phyloP scores from a whole-genome alignment of 148 eudicot genomes.

The Polygonum aviculare region DNA sequence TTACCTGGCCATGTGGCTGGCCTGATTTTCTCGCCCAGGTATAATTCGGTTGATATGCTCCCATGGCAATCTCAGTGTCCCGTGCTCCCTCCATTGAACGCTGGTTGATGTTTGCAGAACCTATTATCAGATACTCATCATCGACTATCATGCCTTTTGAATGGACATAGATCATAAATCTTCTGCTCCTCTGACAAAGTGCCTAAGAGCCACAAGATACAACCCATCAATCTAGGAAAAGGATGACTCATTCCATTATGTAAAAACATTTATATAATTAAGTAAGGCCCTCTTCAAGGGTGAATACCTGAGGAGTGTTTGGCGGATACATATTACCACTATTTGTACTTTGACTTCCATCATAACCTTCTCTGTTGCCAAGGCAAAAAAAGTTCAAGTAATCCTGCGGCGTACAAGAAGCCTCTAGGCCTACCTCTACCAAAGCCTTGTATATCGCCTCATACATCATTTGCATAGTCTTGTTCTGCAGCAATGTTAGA shows the following conservation, averaged over 20 bases:
- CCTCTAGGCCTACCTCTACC: constrained; percentile 54
- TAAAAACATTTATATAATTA: neutral
- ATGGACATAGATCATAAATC: constrained; percentile 91
- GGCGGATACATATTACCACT: constrained; percentile 18
- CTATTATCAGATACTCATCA: constrained; percentile 74
- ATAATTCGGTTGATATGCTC: constrained; percentile 78
- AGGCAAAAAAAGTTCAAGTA: constrained; percentile 85
- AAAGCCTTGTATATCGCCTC: constrained; percentile 71
- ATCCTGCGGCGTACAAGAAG: constrained; percentile 62
- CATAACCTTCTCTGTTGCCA: constrained; percentile 58
- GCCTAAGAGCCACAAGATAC: constrained; percentile 23
- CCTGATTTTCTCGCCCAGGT: constrained; percentile 46
- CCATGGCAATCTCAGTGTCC: constrained; percentile 93
- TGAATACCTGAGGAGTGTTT: constrained; percentile 53
- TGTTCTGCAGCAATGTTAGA: constrained; percentile 41
- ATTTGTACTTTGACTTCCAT: constrained; percentile 8
- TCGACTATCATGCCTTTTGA: constrained; percentile 96
- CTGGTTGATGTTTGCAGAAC: constrained; percentile 93
- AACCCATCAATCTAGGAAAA: neutral
- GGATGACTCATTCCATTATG: neutral
- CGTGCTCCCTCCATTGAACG: constrained; percentile 84
- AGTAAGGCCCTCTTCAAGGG: neutral
- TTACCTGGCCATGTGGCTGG: constrained; percentile 72
- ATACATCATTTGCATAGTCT: constrained; percentile 98
- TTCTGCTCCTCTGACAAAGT: constrained; percentile 37